phyloP scores from a whole-genome alignment of 176 grass and related monocot species.

The Zea luxurians region DNA sequence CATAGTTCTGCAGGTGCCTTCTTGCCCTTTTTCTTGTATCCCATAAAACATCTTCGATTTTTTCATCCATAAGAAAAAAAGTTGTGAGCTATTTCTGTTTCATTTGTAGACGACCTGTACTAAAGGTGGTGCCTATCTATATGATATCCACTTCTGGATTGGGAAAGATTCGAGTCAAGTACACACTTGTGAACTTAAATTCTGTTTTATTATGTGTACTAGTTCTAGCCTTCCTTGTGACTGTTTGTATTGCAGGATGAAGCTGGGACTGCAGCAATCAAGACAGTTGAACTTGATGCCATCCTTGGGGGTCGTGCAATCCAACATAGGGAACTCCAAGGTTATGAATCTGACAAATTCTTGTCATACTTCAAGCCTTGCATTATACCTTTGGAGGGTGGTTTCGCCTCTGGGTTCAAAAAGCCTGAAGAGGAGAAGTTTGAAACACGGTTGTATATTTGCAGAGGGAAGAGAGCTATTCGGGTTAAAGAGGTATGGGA shows the following conservation, averaged over 20 bases:
- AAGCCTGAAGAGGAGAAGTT: constrained; percentile 84
- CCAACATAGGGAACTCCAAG: constrained; percentile 92
- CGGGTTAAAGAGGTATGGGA: constrained; percentile 82
- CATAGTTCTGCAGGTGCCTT: constrained; percentile 86
- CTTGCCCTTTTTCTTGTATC: constrained; percentile 18
- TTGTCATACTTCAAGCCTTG: constrained; percentile 97
- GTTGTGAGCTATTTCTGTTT: neutral
- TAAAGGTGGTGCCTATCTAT: constrained; percentile 64
- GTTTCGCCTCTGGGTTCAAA: constrained; percentile 98
- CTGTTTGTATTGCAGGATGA: constrained; percentile 72
- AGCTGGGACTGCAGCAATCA: constrained; percentile 94
- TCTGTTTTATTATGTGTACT: constrained; percentile 7
- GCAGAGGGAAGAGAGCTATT: constrained; percentile 89
- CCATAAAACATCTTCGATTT: constrained; percentile 7
- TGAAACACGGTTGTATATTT: constrained; percentile 83
- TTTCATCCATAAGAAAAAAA: neutral
- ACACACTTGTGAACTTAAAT: neutral
- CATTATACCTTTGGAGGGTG: constrained; percentile 98
- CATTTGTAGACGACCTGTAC: constrained; percentile 61
- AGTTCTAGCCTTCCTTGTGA: constrained; percentile 24
- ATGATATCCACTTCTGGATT: constrained; percentile 91
- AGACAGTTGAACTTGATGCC: constrained; percentile 90
- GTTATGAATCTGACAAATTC: constrained; percentile 96
- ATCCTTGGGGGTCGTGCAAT: constrained; percentile 95
- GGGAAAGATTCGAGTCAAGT: constrained; percentile 96